Evolutionary conservation across 1,284 basidiomycete genomes (phyloP).

Genomic region (Anthracocystis panici-leucophaei): DNA sequence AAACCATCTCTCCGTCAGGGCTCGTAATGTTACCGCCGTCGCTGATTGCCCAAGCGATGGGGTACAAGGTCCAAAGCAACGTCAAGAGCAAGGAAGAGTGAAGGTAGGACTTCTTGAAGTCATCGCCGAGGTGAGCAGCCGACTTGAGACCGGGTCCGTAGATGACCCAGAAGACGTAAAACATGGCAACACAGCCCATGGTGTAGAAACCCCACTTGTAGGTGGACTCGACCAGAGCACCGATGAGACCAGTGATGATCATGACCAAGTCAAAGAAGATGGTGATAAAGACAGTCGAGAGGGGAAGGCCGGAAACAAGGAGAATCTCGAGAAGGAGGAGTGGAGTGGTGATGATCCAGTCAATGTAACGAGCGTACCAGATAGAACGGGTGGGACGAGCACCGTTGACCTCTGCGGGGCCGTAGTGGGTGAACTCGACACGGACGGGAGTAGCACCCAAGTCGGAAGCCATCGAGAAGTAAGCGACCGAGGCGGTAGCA

Average conservation of each 20-base stretch:
- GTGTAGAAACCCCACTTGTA: conserved; percentile 74
- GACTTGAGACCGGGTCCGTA: conserved; percentile 68
- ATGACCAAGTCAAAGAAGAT: conserved; percentile 73
- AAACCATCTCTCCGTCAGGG: conserved; percentile 72
- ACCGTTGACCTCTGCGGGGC: conserved; percentile 34
- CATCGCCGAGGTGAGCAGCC: conserved; percentile 70
- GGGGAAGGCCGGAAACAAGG: conserved; percentile 74
- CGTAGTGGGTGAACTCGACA: conserved; percentile 72
- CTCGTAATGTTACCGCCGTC: conserved; percentile 74
- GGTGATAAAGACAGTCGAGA: conserved; percentile 74
- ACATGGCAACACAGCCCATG: conserved; percentile 72
- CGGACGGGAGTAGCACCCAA: conserved; percentile 74
- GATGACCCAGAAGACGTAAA: conserved; percentile 70
- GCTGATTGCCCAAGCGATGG: conserved; percentile 72
- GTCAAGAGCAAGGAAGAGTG: conserved; percentile 67
- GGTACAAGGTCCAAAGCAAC: conserved; percentile 58
- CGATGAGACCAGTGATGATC: conserved; percentile 74
- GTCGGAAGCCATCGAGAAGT: conserved; percentile 76
- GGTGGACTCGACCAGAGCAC: conserved; percentile 72
- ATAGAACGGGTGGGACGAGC: conserved; percentile 72
- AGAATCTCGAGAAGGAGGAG: conserved; percentile 74
- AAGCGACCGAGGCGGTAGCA: conserved; percentile 70
- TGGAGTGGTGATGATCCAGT: conserved; percentile 74
- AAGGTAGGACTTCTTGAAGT: conserved; percentile 71
- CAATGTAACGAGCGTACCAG: conserved; percentile 72